Evolutionary conservation across 768 basidiomycete genomes (phyloP).

Genomic region (Suillus ampliporus): DNA sequence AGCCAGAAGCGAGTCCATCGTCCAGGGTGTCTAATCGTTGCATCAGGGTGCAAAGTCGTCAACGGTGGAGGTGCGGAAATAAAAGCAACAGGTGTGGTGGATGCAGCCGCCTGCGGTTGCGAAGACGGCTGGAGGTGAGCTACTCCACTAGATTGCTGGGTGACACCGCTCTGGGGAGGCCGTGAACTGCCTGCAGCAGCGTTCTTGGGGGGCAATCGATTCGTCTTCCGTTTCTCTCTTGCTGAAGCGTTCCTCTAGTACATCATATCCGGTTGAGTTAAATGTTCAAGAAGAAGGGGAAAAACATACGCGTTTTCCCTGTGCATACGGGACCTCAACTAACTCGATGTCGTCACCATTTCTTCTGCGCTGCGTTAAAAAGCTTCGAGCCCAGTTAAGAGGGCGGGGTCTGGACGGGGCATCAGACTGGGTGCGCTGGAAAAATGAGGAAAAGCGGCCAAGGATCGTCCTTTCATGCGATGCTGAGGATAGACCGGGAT

Average conservation of each 20-base stretch:
- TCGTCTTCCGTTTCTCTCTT: background rate
- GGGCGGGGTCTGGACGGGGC: no score
- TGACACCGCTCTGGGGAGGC: background rate
- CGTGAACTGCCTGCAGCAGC: background rate
- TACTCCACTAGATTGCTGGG: background rate
- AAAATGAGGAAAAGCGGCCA: background rate
- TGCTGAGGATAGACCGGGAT: no score
- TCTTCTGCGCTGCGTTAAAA: no score
- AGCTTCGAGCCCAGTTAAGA: no score
- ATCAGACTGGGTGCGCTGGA: background rate
- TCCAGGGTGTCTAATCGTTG: background rate
- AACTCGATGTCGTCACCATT: no score
- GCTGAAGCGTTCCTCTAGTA: background rate
- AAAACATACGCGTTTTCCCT: background rate
- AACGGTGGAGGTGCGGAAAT: background rate
- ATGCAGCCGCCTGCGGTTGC: background rate
- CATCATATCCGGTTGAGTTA: background rate
- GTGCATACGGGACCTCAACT: background rate
- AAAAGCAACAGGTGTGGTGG: background rate
- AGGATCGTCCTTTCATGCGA: background rate
- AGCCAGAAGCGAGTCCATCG: slow-evolving; percentile 1
- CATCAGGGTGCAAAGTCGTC: background rate
- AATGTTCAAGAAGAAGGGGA: background rate
- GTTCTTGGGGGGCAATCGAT: no score
- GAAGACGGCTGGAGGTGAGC: background rate